phyloP scores from a whole-genome alignment of 352 stramenopile genomes.

The Phytopythium boreale region DNA sequence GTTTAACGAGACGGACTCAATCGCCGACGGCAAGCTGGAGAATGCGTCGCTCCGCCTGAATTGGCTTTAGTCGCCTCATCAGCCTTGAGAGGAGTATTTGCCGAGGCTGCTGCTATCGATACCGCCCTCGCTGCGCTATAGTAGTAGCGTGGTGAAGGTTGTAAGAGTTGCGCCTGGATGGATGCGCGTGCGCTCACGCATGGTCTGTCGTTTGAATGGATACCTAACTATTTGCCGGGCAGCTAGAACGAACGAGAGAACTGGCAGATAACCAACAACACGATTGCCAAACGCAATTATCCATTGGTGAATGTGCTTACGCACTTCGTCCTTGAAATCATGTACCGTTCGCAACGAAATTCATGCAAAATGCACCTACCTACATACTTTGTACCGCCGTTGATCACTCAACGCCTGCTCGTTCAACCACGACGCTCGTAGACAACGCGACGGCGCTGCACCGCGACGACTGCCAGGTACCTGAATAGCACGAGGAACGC shows the following conservation, averaged over 20 bases:
- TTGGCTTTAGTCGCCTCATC: slow-evolving; percentile 31
- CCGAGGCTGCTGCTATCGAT: not conserved
- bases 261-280: not conserved
- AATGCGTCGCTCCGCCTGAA: slow-evolving; percentile 81
- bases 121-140: not conserved
- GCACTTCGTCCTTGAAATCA: not conserved
- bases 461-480: slow-evolving; percentile 14
- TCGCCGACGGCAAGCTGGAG: slow-evolving; percentile 65
- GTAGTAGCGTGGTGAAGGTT: not conserved
- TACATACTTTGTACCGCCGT: not conserved
- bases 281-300: not conserved
- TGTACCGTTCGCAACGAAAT: not conserved
- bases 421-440: slow-evolving; percentile 6
- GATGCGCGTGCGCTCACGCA: not conserved
- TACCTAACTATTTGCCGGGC: not conserved
- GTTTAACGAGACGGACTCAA: slow-evolving; percentile 47
- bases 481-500: slow-evolving; percentile 19
- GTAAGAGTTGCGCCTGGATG: not conserved
- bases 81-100: not conserved
- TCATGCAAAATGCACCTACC: not conserved
- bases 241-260: not conserved
- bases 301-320: not conserved
- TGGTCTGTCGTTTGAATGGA: not conserved
- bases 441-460: slow-evolving; percentile 5
- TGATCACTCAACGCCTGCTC: not conserved